Evolutionary conservation across 2,329 filamentous ascomycete species (phyloP).

Genomic region (Septoria linicola): DNA sequence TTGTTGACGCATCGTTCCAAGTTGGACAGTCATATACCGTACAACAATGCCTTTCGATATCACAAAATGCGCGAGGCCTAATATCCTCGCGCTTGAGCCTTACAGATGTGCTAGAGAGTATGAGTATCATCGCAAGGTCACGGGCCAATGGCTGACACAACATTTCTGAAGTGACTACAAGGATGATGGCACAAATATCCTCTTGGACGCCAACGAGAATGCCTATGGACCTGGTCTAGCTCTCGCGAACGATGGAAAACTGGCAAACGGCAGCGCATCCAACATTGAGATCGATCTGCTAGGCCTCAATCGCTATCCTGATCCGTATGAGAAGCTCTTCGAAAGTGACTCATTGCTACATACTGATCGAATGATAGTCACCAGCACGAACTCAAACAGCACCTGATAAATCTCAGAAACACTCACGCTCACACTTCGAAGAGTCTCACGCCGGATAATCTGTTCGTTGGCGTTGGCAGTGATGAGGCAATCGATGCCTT

Average conservation of each 20-base stretch:
- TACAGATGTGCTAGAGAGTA: conserved; percentile 57
- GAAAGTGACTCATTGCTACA: conserved; percentile 16
- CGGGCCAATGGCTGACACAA: conserved; percentile 23
- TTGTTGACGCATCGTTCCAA: conserved; percentile 13
- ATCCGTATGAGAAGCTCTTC: conserved; percentile 57
- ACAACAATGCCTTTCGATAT: conserved; percentile 48
- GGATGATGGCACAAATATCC: conserved; percentile 91
- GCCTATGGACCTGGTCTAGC: conserved; percentile 81
- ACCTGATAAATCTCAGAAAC: conserved; percentile 83
- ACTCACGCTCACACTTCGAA: conserved; percentile 75
- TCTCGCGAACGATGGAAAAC: conserved; percentile 49
- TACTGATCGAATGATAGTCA: conserved; percentile 53
- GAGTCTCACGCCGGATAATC: conserved; percentile 71
- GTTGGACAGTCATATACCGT: no score
- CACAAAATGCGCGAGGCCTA: conserved; percentile 51
- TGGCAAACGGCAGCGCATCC: conserved; percentile 46
- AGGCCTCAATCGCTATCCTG: conserved; percentile 89
- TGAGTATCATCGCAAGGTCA: conserved; percentile 47
- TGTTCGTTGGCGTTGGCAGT: conserved; percentile 93
- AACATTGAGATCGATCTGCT: conserved; percentile 70
- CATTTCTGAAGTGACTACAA: conserved; percentile 72
- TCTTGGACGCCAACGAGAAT: conserved; percentile 98
- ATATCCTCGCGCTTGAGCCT: conserved; percentile 54
- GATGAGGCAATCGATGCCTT: conserved; percentile 97
- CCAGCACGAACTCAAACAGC: conserved; percentile 80